Evolutionary conservation across 192 early-diverging fungal genomes (phyloP), one percentile per base, ranked within the genome.

Genomic region (Allomyces arbusculus): DNA sequence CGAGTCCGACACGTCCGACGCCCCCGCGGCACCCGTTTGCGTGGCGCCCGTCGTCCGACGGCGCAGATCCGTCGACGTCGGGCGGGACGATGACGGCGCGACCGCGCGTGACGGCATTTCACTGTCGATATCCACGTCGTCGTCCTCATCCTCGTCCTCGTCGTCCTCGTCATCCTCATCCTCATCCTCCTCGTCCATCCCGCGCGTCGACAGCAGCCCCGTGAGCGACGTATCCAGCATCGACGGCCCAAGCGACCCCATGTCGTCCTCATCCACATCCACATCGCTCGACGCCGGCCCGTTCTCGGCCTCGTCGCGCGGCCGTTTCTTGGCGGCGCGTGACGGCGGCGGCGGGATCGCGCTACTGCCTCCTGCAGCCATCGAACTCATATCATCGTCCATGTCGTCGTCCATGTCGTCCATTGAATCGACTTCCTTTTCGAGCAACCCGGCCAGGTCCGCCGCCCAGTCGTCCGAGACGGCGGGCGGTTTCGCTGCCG

Each of bases 361-460:
- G 64, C 61, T 65, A 61, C 3, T 40, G 8, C 7, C 8, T 0
- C 33, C 33, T 3, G 7, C 33, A 7, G 16, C 12, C 62, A 55
- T 63, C 10, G 33, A 23, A 4, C 40, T 44, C 24, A 28, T 73
- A 88, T 83, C 85, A 67, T 82, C 88, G 33, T 70, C 63, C 10
- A 91, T 83, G 33, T 89, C 77, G 25, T 88, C 85, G 4, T 91
- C 89, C 19, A 82, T 82, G 63, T 85, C 70, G 10, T 91, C 75
- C 55, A 92, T 72, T 63, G 89, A 73, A 50, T 91, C 89, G 7
- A 92, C 87, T 69, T 92, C 91, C 28, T 76, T 72, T 62, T 92
- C 91, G 0, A 92, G 87, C 40, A 85, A 82, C 70, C 91, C 91
- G 63, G 88, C 84, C 62, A 68, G 40, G 24, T 43, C 61, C 10